Conservation (phyloP, 768 basidiomycete genomes). For the Hypholoma fasciculare region DNA sequence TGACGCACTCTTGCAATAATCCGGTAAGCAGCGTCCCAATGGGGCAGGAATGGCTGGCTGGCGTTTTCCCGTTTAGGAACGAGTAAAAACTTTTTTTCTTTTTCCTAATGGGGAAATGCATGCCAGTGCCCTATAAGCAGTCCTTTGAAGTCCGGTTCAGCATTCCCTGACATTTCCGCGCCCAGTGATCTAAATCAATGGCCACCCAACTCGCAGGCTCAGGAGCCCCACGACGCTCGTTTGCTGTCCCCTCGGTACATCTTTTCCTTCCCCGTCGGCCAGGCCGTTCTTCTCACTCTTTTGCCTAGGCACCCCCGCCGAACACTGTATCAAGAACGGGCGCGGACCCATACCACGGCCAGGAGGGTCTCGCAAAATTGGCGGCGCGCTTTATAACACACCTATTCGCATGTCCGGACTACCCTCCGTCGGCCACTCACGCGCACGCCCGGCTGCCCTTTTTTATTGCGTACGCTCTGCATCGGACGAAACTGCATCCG, state of each 20-base stretch:
- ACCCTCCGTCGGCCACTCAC: slow-evolving; percentile 58
- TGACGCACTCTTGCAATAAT: neutral
- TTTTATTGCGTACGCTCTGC: slow-evolving; percentile 87
- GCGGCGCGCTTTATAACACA: slow-evolving; percentile 82
- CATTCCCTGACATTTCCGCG: slow-evolving; percentile 15
- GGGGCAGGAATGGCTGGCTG: neutral
- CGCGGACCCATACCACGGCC: slow-evolving; percentile 69
- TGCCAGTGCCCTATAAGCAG: slow-evolving; percentile 6
- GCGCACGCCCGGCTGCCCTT: slow-evolving; percentile 66
- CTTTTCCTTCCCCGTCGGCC: neutral
- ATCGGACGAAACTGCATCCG: slow-evolving; percentile 74
- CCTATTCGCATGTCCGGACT: slow-evolving; percentile 84
- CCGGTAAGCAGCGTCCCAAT: neutral
- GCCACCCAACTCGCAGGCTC: slow-evolving; percentile 20
- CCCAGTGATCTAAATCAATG: slow-evolving; percentile 16
- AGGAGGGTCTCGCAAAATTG: slow-evolving; percentile 68
- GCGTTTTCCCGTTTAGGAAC: neutral
- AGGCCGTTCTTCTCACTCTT: neutral
- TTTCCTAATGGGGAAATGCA: slow-evolving; percentile 12
- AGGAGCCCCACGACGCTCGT: slow-evolving; percentile 22
- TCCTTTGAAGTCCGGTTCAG: slow-evolving; percentile 8
- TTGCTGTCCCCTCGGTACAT: slow-evolving; percentile 22
- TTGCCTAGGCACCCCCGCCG: slow-evolving; percentile 23
- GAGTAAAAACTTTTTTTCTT: slow-evolving; percentile 1
- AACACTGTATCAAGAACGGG: slow-evolving; percentile 22